These are phyloP conservation scores for Yamadazyma nakazawae DNA, from an alignment of 805 yeast species.

Conservation along the genomic window DNA sequence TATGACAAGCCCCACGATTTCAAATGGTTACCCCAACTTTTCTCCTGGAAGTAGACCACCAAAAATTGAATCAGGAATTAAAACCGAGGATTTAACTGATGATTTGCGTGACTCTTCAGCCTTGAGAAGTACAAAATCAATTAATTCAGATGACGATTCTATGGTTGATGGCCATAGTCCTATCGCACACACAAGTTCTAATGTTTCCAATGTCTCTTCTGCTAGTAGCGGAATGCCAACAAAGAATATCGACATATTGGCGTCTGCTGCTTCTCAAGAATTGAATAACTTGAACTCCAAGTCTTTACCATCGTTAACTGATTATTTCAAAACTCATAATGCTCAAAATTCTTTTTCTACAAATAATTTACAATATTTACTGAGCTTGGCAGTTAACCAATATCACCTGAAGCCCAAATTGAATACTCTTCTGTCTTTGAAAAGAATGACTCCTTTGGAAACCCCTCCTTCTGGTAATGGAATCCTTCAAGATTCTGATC, in stretches of 20 bases:
- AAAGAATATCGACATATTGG: constrained; percentile 47
- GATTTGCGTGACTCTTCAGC: neutral
- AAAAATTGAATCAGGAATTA: neutral
- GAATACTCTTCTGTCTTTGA: constrained; percentile 47
- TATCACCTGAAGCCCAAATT: constrained; percentile 19
- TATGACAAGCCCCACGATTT: neutral
- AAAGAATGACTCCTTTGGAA: constrained; percentile 59
- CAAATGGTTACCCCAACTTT: neutral
- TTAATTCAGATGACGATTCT: neutral
- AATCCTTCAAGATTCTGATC: constrained; percentile 41
- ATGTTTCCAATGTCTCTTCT: neutral
- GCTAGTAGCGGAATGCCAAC: neutral
- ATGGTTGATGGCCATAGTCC: neutral
- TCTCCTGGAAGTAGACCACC: neutral
- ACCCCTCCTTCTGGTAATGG: constrained; percentile 12
- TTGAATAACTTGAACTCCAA: constrained; percentile 42
- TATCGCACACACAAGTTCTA: constrained; percentile 1
- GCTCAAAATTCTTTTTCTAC: constrained; percentile 15
- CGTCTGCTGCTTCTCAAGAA: constrained; percentile 56
- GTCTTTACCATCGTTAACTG: constrained; percentile 51
- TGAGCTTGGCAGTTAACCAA: constrained; percentile 21
- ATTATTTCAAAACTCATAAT: constrained; percentile 34
- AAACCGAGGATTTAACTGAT: constrained; percentile 1
- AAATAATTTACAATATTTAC: constrained; percentile 23
- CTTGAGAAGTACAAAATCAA: neutral